phyloP scores from a whole-genome alignment of 192 early-diverging fungal genomes.

The Dissophora ornata region DNA sequence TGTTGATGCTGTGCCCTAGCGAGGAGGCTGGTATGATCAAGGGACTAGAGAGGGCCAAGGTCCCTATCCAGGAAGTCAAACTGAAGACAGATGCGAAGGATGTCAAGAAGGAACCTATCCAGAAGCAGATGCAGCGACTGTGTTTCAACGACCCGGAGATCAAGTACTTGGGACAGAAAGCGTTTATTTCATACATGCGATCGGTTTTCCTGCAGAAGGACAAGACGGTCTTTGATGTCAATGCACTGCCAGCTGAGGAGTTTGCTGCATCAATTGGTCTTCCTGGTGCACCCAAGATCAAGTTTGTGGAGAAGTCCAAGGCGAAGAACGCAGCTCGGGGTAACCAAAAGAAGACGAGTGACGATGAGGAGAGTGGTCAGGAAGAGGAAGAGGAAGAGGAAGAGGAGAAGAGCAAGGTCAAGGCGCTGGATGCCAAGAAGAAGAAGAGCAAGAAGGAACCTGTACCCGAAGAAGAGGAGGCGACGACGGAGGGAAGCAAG shows the following conservation, averaged over 20 bases:
- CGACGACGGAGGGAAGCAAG: slow-evolving; percentile 20
- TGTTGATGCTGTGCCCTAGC: slow-evolving; percentile 88
- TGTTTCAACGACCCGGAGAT: slow-evolving; percentile 95
- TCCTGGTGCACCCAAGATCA: slow-evolving; percentile 94
- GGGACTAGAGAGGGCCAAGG: slow-evolving; percentile 76
- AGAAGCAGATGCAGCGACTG: slow-evolving; percentile 87
- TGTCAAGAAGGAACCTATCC: slow-evolving; percentile 78
- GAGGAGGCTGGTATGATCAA: slow-evolving; percentile 88
- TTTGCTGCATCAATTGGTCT: slow-evolving; percentile 93
- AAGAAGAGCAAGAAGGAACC: slow-evolving; percentile 55
- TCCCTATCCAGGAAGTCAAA: slow-evolving; percentile 91
- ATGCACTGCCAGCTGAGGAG: slow-evolving; percentile 85
- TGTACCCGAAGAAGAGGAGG: slow-evolving; percentile 30
- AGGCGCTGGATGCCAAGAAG: slow-evolving; percentile 47
- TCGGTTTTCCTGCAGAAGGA: slow-evolving; percentile 92
- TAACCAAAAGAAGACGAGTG: slow-evolving; percentile 58
- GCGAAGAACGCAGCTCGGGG: slow-evolving; percentile 80
- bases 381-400: slow-evolving; percentile 54
- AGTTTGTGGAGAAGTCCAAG: slow-evolving; percentile 79
- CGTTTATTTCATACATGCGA: slow-evolving; percentile 95
- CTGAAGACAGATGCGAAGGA: slow-evolving; percentile 74
- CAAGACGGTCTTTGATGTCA: slow-evolving; percentile 91
- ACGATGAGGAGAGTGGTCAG: slow-evolving; percentile 34
- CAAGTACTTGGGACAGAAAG: slow-evolving; percentile 97
- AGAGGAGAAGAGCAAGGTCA: slow-evolving; percentile 33